Conservation (phyloP, 805 yeast species). For the Ascoidea tarda region DNA sequence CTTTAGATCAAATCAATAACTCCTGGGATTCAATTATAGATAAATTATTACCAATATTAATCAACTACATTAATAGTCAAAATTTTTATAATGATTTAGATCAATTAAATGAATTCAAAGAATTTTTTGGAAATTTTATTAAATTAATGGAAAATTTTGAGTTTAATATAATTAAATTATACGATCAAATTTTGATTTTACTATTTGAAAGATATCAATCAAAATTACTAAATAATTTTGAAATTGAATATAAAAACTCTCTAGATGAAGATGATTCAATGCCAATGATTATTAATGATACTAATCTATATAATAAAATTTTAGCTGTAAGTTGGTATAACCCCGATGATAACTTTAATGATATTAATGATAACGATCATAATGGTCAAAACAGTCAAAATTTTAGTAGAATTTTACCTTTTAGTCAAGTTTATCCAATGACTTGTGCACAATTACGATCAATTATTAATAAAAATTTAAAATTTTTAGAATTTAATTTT, state of each 20-base stretch:
- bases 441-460: constrained; percentile 65
- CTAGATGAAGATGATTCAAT: constrained; percentile 75
- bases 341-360: constrained; percentile 33
- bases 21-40: constrained; percentile 60
- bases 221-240: constrained; percentile 38
- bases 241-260: constrained; percentile 42
- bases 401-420: constrained; percentile 64
- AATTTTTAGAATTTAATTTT: constrained; percentile 52
- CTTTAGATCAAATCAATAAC: constrained; percentile 40
- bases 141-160: constrained; percentile 67
- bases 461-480: constrained; percentile 46
- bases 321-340: constrained; percentile 58
- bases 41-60: constrained; percentile 44
- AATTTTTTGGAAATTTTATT: constrained; percentile 51
- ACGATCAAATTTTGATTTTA: constrained; percentile 38
- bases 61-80: constrained; percentile 10
- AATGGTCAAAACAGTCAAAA: constrained; percentile 13
- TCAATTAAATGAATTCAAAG: constrained; percentile 40
- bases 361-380: constrained; percentile 19
- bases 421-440: constrained; percentile 78
- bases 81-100: constrained; percentile 29
- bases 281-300: constrained; percentile 62
- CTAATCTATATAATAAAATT: constrained; percentile 45
- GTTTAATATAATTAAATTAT: constrained; percentile 43
- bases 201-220: constrained; percentile 50